phyloP scores from a whole-genome alignment of 129 eudicot genomes.

The Artemisia annua region DNA sequence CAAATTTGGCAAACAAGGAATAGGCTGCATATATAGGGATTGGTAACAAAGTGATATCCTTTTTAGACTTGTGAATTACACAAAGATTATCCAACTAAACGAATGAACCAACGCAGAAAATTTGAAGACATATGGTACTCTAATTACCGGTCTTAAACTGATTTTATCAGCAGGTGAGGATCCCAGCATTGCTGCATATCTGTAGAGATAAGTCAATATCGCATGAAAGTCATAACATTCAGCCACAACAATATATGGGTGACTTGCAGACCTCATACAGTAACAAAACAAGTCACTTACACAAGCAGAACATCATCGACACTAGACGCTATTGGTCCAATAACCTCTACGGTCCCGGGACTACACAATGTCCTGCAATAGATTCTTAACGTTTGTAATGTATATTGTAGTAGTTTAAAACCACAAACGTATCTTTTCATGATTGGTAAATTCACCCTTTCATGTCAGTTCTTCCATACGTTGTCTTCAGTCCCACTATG shows the following conservation, averaged over 20 bases:
- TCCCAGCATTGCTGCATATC: constrained; percentile 11
- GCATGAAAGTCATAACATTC: neutral
- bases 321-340: constrained; percentile 16
- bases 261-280: too few relatives aligned
- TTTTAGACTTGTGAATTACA: neutral
- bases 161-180: constrained; percentile 12
- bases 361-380: neutral
- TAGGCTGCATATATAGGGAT: neutral
- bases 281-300: neutral
- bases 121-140: neutral
- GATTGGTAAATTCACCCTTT: constrained; percentile 4
- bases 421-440: neutral
- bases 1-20: constrained; percentile 15
- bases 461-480: constrained; percentile 7
- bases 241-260: neutral
- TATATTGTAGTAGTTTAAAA: neutral
- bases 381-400: neutral
- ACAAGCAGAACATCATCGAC: constrained; percentile 14
- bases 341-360: constrained; percentile 1
- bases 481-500: constrained; percentile 2
- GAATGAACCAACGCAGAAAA: neutral
- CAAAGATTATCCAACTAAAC: neutral
- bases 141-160: constrained; percentile 4
- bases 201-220: neutral
- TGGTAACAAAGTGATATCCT: neutral